These are phyloP conservation scores for Russula olivacea DNA, from an alignment of 768 basidiomycete species.

Conservation along the genomic window DNA sequence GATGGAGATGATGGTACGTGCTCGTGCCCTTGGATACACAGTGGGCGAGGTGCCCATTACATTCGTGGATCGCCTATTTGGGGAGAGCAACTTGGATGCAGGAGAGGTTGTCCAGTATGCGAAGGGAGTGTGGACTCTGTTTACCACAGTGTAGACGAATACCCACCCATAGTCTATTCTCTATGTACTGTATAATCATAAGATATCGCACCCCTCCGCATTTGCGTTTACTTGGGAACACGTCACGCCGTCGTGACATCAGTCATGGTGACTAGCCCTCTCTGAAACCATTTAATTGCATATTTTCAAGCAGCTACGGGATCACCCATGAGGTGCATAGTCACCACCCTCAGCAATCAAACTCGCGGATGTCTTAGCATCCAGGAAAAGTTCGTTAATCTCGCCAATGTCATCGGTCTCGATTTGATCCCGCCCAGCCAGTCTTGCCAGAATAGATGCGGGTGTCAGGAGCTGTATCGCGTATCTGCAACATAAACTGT, in stretches of 20 bases:
- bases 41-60: constrained; percentile 92
- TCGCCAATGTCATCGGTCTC: constrained; percentile 84
- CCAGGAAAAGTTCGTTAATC: constrained; percentile 92
- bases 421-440: constrained; percentile 76
- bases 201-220: not conserved
- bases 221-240: not conserved
- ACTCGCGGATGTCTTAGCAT: constrained; percentile 66
- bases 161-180: constrained; percentile 11
- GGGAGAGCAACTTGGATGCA: constrained; percentile 87
- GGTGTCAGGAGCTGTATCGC: constrained; percentile 88
- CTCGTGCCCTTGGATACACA: constrained; percentile 73
- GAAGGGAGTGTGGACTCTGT: constrained; percentile 79
- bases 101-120: constrained; percentile 84
- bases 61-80: constrained; percentile 90
- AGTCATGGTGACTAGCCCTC: not conserved
- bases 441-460: constrained; percentile 75
- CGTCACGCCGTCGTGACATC: no score
- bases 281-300: not conserved
- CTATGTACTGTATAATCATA: not conserved
- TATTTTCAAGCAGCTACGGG: not conserved
- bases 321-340: constrained; percentile 5
- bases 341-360: constrained; percentile 14
- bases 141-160: constrained; percentile 46
- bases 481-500: constrained; percentile 47
- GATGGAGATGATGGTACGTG: constrained; percentile 98